Conservation (phyloP, 768 basidiomycete genomes). For the Russula vinacea region DNA sequence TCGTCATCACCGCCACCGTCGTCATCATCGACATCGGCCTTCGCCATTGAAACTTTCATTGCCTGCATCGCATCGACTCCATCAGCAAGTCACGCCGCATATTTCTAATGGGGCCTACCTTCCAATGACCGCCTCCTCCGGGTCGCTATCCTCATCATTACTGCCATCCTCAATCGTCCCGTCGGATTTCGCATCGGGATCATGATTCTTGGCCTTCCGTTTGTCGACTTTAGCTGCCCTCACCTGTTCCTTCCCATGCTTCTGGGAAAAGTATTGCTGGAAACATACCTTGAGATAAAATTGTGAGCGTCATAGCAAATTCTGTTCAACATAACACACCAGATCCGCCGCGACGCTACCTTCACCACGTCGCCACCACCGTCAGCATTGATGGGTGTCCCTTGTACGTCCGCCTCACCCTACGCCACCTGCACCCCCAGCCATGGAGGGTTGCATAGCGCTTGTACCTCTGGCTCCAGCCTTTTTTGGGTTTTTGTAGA, state of each 20-base stretch:
- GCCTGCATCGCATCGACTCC: constrained; percentile 48
- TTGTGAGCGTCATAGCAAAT: constrained; percentile 3
- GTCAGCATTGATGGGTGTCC: constrained; percentile 63
- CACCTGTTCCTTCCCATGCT: constrained; percentile 53
- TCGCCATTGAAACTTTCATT: constrained; percentile 86
- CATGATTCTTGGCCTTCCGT: constrained; percentile 42
- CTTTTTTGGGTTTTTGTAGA: constrained; percentile 94
- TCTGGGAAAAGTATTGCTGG: constrained; percentile 81
- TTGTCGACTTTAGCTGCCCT: constrained; percentile 48
- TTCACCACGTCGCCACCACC: constrained; percentile 65
- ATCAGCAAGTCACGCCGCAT: constrained; percentile 3
- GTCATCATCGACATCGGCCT: constrained; percentile 37
- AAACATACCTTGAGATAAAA: constrained; percentile 66
- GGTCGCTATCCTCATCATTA: constrained; percentile 46
- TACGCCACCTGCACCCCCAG: constrained; percentile 61
- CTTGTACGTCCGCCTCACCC: constrained; percentile 55
- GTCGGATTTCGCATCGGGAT: constrained; percentile 38
- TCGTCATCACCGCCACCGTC: constrained; percentile 30
- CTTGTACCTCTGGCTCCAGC: constrained; percentile 66
- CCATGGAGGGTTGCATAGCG: constrained; percentile 92
- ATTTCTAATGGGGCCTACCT: constrained; percentile 49
- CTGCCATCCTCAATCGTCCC: constrained; percentile 37
- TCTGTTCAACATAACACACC: constrained; percentile 41
- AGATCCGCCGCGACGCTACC: constrained; percentile 85
- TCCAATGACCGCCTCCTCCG: constrained; percentile 83